Evolutionary conservation across 2,329 filamentous ascomycete genomes (phyloP).

Genomic region (Diaporthe humulicola): DNA sequence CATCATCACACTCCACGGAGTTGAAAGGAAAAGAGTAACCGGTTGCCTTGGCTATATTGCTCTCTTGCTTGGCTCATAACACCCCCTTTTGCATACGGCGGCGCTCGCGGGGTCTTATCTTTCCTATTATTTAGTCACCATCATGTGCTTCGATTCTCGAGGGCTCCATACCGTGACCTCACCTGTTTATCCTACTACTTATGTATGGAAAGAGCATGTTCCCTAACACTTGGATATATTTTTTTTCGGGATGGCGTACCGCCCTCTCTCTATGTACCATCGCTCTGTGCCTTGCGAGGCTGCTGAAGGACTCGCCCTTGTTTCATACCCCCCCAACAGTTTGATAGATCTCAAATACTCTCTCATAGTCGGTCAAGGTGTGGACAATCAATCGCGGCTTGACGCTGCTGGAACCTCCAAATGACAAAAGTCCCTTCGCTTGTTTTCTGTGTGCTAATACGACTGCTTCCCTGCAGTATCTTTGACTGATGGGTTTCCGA

Average conservation of each 20-base stretch:
- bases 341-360: conserved; percentile 33
- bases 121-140: background rate
- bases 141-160: conserved; percentile 23
- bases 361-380: conserved; percentile 13
- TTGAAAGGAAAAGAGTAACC: conserved; percentile 6
- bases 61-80: background rate
- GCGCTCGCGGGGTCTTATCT: conserved; percentile 20
- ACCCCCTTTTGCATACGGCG: conserved; percentile 22
- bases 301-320: conserved; percentile 11
- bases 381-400: conserved; percentile 18
- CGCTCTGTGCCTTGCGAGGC: conserved; percentile 6
- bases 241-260: conserved; percentile 1
- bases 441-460: background rate
- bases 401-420: conserved; percentile 5
- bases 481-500: background rate
- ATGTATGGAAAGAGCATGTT: conserved; percentile 28
- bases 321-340: conserved; percentile 30
- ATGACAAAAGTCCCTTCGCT: background rate
- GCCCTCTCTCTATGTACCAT: background rate
- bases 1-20: conserved; percentile 6
- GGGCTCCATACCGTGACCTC: background rate
- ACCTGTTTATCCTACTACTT: conserved; percentile 21
- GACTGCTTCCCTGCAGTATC: background rate
- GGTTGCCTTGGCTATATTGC: conserved; percentile 13
- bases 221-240: background rate